Evolutionary conservation across 1,139 yeast genomes (phyloP).

Genomic region (Debaryomyces coudertii): DNA sequence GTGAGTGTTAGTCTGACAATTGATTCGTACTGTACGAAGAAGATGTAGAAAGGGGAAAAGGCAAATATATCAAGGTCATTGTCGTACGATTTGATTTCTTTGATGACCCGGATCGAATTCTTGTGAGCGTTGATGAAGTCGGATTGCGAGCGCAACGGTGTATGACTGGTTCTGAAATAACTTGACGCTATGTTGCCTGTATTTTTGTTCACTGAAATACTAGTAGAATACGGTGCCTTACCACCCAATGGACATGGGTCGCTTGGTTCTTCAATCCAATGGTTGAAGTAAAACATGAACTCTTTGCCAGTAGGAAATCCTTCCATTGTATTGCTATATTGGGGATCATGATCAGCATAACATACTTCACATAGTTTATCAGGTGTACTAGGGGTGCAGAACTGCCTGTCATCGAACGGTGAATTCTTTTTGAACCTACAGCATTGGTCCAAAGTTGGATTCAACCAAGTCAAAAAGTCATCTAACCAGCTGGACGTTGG

Average conservation of each 20-base stretch:
- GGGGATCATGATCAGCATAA: conserved; percentile 55
- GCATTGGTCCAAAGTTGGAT: conserved; percentile 85
- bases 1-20: conserved; percentile 60
- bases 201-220: conserved; percentile 50
- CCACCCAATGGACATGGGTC: conserved; percentile 97
- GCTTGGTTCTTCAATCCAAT: conserved; percentile 85
- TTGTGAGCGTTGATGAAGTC: conserved; percentile 84
- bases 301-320: conserved; percentile 81
- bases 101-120: conserved; percentile 70
- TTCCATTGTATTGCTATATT: conserved; percentile 74
- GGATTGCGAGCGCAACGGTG: conserved; percentile 75
- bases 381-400: conserved; percentile 72
- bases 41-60: conserved; percentile 89
- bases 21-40: conserved; percentile 82
- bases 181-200: conserved; percentile 52
- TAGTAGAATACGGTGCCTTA: conserved; percentile 80
- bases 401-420: conserved; percentile 30
- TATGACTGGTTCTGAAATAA: conserved; percentile 78
- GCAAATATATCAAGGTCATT: conserved; percentile 69
- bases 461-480: conserved; percentile 83
- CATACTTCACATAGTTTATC: conserved; percentile 76
- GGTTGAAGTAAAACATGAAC: conserved; percentile 70
- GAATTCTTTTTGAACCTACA: conserved; percentile 62
- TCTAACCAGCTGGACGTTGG: conserved; percentile 94
- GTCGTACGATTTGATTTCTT: conserved; percentile 50